A percentile compares a stretch with the other conserved stretches of the same genome.
These are phyloP conservation scores for Colletotrichum sidae DNA, from an alignment of 2,329 filamentous ascomycete genomes.

Conservation along the genomic window DNA sequence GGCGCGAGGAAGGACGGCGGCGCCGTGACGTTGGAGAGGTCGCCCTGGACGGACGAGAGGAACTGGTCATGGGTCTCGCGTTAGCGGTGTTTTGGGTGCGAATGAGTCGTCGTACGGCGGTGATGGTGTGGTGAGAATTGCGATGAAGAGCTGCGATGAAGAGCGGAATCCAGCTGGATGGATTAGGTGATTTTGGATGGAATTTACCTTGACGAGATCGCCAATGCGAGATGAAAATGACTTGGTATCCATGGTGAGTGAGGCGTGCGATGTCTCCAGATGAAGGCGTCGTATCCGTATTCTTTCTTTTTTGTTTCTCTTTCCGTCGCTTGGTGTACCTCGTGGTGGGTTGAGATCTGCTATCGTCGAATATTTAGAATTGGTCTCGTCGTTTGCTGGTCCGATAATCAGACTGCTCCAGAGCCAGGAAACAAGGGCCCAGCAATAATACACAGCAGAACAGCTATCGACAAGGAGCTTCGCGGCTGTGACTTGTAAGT, in stretches of 20 bases:
- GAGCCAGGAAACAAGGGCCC: no score
- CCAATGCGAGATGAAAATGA: conserved; percentile 36
- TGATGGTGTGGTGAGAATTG: no score
- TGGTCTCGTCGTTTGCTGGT: conserved; percentile 1
- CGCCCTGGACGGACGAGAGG: conserved; percentile 53
- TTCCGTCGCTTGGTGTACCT: background rate
- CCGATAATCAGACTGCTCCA: no score
- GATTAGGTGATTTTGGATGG: background rate
- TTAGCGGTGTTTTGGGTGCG: conserved; percentile 3
- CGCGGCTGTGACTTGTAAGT: conserved; percentile 17
- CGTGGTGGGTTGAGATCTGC: background rate
- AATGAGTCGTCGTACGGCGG: no score
- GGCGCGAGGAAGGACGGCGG: conserved; percentile 62
- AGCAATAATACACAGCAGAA: conserved; percentile 1
- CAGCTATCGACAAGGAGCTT: conserved; percentile 11
- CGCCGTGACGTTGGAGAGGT: conserved; percentile 63
- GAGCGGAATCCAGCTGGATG: no score
- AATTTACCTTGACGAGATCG: conserved; percentile 36
- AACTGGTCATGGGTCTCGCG: conserved; percentile 16
- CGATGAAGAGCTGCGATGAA: no score
- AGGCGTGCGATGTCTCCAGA: background rate
- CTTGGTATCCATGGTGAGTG: conserved; percentile 33
- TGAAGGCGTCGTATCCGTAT: conserved; percentile 7
- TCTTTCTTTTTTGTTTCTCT: background rate
- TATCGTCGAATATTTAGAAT: background rate